These are phyloP conservation scores for Phialophora expanda DNA, from an alignment of 2,329 filamentous ascomycete species.

Conservation along the genomic window DNA sequence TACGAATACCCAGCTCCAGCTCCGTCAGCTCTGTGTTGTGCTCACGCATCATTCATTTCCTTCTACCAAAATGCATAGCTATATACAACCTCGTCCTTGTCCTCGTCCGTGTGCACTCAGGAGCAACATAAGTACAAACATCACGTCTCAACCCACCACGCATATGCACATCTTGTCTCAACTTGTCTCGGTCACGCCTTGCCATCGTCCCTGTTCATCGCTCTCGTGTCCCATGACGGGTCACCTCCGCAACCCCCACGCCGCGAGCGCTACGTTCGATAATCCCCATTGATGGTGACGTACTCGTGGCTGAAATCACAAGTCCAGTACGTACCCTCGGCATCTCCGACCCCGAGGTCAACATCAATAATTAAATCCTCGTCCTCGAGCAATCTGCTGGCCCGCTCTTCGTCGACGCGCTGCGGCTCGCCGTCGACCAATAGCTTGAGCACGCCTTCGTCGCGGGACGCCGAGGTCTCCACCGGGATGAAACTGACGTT, in stretches of 20 bases:
- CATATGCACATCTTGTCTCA: too few species aligned
- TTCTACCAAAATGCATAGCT: neutral
- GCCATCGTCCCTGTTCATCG: neutral
- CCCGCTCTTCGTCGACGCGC: slow-evolving; percentile 64
- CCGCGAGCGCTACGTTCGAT: slow-evolving; percentile 57
- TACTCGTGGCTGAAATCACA: slow-evolving; percentile 73
- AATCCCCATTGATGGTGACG: slow-evolving; percentile 72
- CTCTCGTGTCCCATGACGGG: too few species aligned
- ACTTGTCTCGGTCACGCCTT: neutral
- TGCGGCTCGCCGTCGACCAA: slow-evolving; percentile 67
- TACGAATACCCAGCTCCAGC: neutral
- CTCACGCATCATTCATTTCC: neutral
- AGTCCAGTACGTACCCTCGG: slow-evolving; percentile 67
- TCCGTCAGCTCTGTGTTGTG: too few species aligned
- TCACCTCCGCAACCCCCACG: too few species aligned
- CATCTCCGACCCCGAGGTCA: slow-evolving; percentile 56
- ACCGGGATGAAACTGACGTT: slow-evolving; percentile 66
- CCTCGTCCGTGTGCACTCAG: neutral
- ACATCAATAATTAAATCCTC: slow-evolving; percentile 69
- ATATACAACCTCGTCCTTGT: neutral
- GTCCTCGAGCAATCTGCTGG: slow-evolving; percentile 63
- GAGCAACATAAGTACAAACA: too few species aligned
- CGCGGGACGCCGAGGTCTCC: slow-evolving; percentile 55
- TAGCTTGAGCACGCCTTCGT: slow-evolving; percentile 56
- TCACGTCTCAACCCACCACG: too few species aligned